Conservation (phyloP, 352 stramenopile genomes). For the Elongisporangium anandrum region DNA sequence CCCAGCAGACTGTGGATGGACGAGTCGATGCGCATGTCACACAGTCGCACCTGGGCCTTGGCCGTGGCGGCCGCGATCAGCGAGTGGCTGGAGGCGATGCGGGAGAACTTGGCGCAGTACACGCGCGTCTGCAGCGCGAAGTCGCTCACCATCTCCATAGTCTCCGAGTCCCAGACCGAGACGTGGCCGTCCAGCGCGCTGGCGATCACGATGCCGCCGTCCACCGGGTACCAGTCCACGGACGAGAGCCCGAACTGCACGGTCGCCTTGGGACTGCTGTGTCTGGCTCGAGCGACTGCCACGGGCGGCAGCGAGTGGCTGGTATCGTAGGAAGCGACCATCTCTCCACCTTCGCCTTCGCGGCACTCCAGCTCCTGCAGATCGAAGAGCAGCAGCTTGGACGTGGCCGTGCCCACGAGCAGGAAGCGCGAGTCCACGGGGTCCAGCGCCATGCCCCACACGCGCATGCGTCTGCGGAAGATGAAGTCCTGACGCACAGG, state of each 20-base stretch:
- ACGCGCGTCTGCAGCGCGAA: conserved; percentile 66
- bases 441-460: conserved; percentile 62
- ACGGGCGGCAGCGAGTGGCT: conserved; percentile 23
- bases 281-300: conserved; percentile 12
- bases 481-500: conserved; percentile 47
- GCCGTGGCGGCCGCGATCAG: conserved; percentile 68
- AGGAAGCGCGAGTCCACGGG: conserved; percentile 52
- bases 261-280: conserved; percentile 1
- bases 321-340: conserved; percentile 23
- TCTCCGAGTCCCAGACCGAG: conserved; percentile 75
- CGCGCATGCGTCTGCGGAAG: conserved; percentile 47
- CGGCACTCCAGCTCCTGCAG: conserved; percentile 35
- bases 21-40: conserved; percentile 64
- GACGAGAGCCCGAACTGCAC: conserved; percentile 63
- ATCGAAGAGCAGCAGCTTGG: conserved; percentile 59
- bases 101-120: conserved; percentile 62
- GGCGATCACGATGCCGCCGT: conserved; percentile 77
- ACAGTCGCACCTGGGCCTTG: conserved; percentile 62
- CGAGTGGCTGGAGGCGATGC: conserved; percentile 39
- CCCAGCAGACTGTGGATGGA: conserved; percentile 68
- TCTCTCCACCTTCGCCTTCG: conserved; percentile 9
- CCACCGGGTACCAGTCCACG: conserved; percentile 86
- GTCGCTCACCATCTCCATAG: conserved; percentile 54
- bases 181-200: conserved; percentile 65
- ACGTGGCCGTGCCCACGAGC: conserved; percentile 54